Evolutionary conservation across 164 flowering plant genomes (phyloP).

Genomic region (Platanus orientalis): DNA sequence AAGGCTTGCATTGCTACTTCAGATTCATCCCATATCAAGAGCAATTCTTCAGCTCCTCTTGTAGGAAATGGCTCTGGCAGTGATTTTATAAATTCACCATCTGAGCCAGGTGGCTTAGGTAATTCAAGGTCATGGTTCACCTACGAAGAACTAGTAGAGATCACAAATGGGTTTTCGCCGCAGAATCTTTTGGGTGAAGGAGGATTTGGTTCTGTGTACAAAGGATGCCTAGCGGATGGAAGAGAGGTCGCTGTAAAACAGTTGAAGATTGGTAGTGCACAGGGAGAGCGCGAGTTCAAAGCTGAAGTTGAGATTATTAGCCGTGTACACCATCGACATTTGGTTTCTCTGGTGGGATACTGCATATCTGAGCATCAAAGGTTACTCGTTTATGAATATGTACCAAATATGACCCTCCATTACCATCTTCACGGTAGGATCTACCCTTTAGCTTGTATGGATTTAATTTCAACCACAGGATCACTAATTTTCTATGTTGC

Average conservation of each 20-base stretch:
- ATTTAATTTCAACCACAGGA: background rate
- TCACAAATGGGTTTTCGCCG: slow-evolving; percentile 72
- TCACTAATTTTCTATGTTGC: background rate
- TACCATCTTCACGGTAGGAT: slow-evolving; percentile 86
- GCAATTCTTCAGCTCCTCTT: slow-evolving; percentile 36
- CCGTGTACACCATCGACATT: slow-evolving; percentile 79
- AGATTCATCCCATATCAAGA: slow-evolving; percentile 38
- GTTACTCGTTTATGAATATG: slow-evolving; percentile 76
- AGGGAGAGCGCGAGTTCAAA: slow-evolving; percentile 83
- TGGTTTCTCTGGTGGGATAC: slow-evolving; percentile 90
- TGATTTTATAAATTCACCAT: slow-evolving; percentile 29
- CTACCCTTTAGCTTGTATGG: background rate
- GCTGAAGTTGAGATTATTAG: slow-evolving; percentile 77
- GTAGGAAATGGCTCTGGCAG: slow-evolving; percentile 43
- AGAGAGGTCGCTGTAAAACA: slow-evolving; percentile 86
- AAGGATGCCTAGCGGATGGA: slow-evolving; percentile 71
- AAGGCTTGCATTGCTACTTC: slow-evolving; percentile 17
- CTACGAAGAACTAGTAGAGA: slow-evolving; percentile 57
- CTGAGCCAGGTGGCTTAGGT: slow-evolving; percentile 60
- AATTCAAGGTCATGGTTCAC: slow-evolving; percentile 69
- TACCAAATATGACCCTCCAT: slow-evolving; percentile 75
- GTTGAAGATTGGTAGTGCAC: slow-evolving; percentile 76
- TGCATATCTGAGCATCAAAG: slow-evolving; percentile 67
- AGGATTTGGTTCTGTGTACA: slow-evolving; percentile 83
- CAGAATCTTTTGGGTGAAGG: slow-evolving; percentile 82